These are phyloP conservation scores for Pestalotiopsis sp. DNA, from an alignment of 2,329 filamentous ascomycete genomes.

Conservation along the genomic window DNA sequence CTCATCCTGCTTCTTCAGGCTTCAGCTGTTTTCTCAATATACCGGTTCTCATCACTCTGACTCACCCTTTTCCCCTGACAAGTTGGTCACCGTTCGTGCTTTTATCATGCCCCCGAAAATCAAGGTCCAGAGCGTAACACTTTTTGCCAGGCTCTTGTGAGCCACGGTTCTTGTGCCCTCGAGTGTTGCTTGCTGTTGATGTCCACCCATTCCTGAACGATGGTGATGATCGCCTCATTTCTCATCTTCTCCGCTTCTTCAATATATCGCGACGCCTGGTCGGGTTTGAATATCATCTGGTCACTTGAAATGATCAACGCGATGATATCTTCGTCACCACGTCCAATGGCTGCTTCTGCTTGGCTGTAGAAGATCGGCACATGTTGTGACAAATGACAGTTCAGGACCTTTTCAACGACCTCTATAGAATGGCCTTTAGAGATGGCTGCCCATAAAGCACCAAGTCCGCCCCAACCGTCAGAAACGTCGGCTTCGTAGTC, in stretches of 20 bases:
- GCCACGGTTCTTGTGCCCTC: background rate
- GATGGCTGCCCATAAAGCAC: slow-evolving; percentile 3
- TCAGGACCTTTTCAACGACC: background rate
- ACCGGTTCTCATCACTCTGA: too few species aligned
- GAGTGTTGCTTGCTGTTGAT: background rate
- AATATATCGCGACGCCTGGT: background rate
- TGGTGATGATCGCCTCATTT: background rate
- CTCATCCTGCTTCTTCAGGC: too few species aligned
- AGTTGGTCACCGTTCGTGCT: too few species aligned
- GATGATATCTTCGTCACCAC: background rate
- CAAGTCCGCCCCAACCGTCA: background rate
- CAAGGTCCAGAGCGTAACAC: background rate
- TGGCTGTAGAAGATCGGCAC: background rate
- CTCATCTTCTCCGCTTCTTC: background rate
- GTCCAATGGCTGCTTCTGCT: background rate
- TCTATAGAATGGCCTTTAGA: background rate
- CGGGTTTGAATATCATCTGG: background rate
- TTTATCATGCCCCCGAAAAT: background rate
- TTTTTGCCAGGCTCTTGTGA: background rate
- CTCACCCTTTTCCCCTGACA: too few species aligned
- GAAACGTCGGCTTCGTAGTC: background rate
- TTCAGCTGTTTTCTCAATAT: too few species aligned
- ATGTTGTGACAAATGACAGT: slow-evolving; percentile 2
- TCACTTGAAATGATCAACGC: background rate
- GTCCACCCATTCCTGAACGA: background rate